Evolutionary conservation across 495 filamentous ascomycete genomes (phyloP), one percentile per base, ranked within the genome.

Genomic region (Chaetomium cochliodes): DNA sequence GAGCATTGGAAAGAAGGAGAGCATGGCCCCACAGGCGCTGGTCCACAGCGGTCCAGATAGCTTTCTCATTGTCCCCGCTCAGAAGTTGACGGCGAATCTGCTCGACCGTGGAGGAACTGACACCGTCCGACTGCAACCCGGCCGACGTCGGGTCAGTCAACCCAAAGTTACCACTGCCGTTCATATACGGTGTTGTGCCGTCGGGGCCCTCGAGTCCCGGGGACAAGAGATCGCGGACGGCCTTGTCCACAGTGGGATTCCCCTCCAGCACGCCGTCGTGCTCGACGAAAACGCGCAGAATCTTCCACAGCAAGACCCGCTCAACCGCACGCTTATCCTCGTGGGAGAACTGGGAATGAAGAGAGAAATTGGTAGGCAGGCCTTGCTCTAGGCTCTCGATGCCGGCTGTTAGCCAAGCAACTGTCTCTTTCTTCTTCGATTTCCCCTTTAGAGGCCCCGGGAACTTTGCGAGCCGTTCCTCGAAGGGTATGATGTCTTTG

Each of bases 11-110:
- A 50, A 99, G 86, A 44, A 98, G 84, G 82, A 99, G 88, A 11
- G 96, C 96, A 77, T 99, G 96, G 13, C 90, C 93, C 96, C 96
- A 99, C 5, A 98, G 79, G 44, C 92, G 87, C 72, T 90, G 89
- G 71, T 99, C 96, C n/a, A 90, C 93, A 8, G 96, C 96, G 62
- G 86, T 80, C 94, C 94, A 98, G 13, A 96, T 88, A 3, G 96
- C 96, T 69, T 93, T 92, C 70, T 96, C 92, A 13, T 90, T 84
- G 37, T 99, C 90, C 15, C 96, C 94, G 42, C 81, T 76, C 7
- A 96, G 77, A 25, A 99, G 83, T 66, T 86, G 77, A 28, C 80
- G 86, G 12, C 90, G 87, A 54, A 99, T 81, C 39, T 82, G 80
- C 61, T 90, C 86, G 12, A 94, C 73, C 16, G 87, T 84, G 4